Percentiles rank a stretch among this genome's conserved stretches.
phyloP scores from a whole-genome alignment of 108 stramenopile species.

The Aurantiochytrium sp. region DNA sequence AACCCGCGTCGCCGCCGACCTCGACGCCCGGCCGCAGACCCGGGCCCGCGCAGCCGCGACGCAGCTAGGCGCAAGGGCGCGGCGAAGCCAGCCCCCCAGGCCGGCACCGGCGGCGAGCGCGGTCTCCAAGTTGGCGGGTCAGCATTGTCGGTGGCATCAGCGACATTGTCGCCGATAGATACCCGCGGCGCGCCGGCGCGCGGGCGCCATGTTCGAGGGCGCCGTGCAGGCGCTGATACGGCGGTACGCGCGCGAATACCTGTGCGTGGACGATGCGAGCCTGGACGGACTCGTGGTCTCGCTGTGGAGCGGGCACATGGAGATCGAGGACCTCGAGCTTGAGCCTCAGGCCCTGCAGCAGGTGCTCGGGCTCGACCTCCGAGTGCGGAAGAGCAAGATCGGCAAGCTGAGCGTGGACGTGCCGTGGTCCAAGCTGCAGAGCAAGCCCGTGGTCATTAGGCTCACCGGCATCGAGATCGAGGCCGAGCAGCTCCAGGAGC shows the following conservation, averaged over 20 bases:
- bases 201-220: background rate
- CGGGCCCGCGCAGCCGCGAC: too few relatives aligned
- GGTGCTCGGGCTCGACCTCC: background rate
- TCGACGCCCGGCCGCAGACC: too few relatives aligned
- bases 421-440: constrained; percentile 27
- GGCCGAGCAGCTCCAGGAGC: background rate
- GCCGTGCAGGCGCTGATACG: background rate
- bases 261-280: constrained; percentile 17
- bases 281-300: constrained; percentile 4
- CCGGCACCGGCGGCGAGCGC: too few relatives aligned
- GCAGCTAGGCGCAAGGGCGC: too few relatives aligned
- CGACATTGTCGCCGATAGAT: too few relatives aligned
- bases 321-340: constrained; percentile 21
- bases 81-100: too few relatives aligned
- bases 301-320: constrained; percentile 10
- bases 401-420: background rate
- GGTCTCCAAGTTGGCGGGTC: too few relatives aligned
- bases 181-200: too few relatives aligned
- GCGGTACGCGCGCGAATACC: constrained; percentile 13
- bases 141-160: too few relatives aligned
- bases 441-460: constrained; percentile 21
- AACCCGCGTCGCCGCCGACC: too few relatives aligned
- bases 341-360: background rate
- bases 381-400: background rate
- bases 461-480: constrained; percentile 25